Evolutionary conservation across 2,329 filamentous ascomycete genomes (phyloP), one percentile per base, ranked within the genome.

Genomic region (Orbilia quercus): DNA sequence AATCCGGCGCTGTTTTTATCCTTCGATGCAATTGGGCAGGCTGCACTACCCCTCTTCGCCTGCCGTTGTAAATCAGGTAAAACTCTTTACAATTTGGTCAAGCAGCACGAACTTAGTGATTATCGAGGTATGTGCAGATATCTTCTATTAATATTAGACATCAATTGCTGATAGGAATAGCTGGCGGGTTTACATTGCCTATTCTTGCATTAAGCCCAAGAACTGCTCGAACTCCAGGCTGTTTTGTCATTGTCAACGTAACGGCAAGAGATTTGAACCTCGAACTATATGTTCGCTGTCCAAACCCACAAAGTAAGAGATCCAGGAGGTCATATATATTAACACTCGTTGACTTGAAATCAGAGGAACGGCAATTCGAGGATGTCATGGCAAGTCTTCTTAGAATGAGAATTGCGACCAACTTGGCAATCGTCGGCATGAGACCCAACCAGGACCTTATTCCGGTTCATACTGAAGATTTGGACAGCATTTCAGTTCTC

Each of bases 351-450:
- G 50, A 57, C 6, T 2, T 25, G n/a, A 34, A n/a, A 5, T n/a
- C 4, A 73, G 69, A 66, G 69, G 69, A 73, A 25, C 69, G 69
- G 1, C 69, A 73, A 38, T 73, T 73, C 9, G 69, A 73, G 28
- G 60, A 73, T 7, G 54, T 73, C 11, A 73, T 73, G 69, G 54
- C 60, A 14, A 62, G 57, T 28, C 60, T 73, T 16, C 69, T 73
- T 1, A 53, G 69, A 18, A 73, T 54, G 31, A 47, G 60, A 34
- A 25, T 65, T n/a, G 69, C 60, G 7, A 73, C 60, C 7, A 73
- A 73, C 18, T 36, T 73, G 14, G 69, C 60, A 5, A 73, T 73
- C 16, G 60, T 66, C 1, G 69, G 69, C 2, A 66, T 73, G 69
- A 25, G 60, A 36, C 25, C 60, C 1, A 50, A 40, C 47, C 60